phyloP scores from a whole-genome alignment of 192 early-diverging fungal species.

The Coemansia sp. region DNA sequence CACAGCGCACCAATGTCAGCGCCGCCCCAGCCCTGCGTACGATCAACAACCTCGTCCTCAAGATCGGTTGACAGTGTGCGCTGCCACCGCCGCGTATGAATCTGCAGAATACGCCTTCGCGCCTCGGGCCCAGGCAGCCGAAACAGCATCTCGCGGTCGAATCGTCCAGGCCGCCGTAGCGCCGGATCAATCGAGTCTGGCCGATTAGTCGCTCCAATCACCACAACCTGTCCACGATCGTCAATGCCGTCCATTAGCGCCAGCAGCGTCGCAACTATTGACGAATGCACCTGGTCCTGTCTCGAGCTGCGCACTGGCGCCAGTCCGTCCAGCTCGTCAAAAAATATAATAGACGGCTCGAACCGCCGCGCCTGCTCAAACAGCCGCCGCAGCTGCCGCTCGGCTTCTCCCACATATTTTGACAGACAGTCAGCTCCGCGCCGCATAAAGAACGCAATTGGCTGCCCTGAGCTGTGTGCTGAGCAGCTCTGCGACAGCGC shows the following conservation, averaged over 20 bases:
- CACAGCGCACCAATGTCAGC: conserved; percentile 89
- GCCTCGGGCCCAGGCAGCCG: conserved; percentile 74
- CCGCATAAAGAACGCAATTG: conserved; percentile 16
- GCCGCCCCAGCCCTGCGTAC: conserved; percentile 95
- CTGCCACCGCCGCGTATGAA: conserved; percentile 61
- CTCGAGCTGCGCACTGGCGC: conserved; percentile 73
- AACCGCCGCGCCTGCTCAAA: conserved; percentile 92
- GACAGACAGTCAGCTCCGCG: conserved; percentile 97
- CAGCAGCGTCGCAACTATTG: conserved; percentile 89
- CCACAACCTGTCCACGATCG: conserved; percentile 88
- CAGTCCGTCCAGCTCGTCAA: conserved; percentile 97
- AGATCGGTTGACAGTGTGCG: conserved; percentile 63
- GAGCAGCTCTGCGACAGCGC: conserved; percentile 56
- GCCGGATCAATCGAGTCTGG: conserved; percentile 95
- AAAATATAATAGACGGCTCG: conserved; percentile 93
- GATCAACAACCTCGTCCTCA: conserved; percentile 42
- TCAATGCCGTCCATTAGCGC: conserved; percentile 94
- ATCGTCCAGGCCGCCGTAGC: conserved; percentile 86
- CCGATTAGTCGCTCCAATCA: conserved; percentile 96
- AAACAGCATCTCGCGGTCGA: conserved; percentile 92
- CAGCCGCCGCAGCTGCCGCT: conserved; percentile 88
- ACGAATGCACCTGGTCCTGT: conserved; percentile 80
- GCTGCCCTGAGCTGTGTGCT: not conserved
- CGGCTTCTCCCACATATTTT: conserved; percentile 98
- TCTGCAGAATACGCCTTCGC: conserved; percentile 74